Evolutionary conservation across 495 filamentous ascomycete species (phyloP).

Genomic region (Penicillium malachiteum): DNA sequence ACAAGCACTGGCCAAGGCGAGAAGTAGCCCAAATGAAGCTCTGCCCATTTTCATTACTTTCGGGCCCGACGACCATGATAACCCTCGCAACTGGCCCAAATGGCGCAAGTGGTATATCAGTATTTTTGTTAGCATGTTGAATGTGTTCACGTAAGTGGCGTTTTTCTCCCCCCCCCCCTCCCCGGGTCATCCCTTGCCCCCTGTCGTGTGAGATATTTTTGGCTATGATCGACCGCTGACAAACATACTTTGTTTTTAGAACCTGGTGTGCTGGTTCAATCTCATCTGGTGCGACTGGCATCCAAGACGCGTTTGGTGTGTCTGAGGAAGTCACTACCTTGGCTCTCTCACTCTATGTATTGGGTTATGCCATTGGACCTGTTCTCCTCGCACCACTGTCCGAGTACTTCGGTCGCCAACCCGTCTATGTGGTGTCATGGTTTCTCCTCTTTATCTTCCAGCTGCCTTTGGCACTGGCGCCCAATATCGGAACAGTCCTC

Average conservation of each 20-base stretch:
- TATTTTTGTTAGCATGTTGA: slow-evolving; percentile 34
- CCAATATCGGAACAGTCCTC: slow-evolving; percentile 52
- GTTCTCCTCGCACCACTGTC: slow-evolving; percentile 61
- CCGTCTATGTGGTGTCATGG: slow-evolving; percentile 57
- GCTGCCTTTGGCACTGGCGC: slow-evolving; percentile 55
- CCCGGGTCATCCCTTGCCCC: no score
- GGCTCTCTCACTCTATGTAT: slow-evolving; percentile 53
- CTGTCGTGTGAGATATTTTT: no score
- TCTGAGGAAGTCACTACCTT: slow-evolving; percentile 44
- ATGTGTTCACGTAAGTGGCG: slow-evolving; percentile 41
- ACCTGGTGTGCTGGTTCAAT: slow-evolving; percentile 46
- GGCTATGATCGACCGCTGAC: no score
- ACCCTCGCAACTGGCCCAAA: slow-evolving; percentile 48
- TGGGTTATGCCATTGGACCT: slow-evolving; percentile 54
- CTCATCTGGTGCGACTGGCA: slow-evolving; percentile 38
- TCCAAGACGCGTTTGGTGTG: slow-evolving; percentile 40
- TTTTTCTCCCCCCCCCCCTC: background rate
- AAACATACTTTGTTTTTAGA: slow-evolving; percentile 6
- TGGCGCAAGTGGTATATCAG: slow-evolving; percentile 51
- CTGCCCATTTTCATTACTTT: slow-evolving; percentile 37
- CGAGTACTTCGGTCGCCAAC: slow-evolving; percentile 62
- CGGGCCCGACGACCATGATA: slow-evolving; percentile 33
- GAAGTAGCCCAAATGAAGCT: slow-evolving; percentile 25
- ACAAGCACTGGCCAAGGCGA: slow-evolving; percentile 28
- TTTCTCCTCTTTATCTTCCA: slow-evolving; percentile 61